phyloP scores from a whole-genome alignment of 2,329 filamentous ascomycete genomes.

The Exophiala alcalophila region DNA sequence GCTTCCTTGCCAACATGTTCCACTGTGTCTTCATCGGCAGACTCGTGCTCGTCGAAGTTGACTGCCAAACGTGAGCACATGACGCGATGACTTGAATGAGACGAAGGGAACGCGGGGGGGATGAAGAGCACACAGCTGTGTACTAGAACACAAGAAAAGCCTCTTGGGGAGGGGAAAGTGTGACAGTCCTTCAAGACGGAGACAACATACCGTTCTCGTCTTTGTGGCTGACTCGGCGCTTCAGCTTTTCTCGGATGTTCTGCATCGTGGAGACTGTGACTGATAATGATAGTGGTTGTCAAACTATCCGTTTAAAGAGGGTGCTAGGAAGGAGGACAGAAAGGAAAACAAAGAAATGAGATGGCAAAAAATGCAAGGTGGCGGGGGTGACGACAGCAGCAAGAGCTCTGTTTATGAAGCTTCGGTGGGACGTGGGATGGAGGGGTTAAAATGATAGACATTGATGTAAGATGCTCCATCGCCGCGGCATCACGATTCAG shows the following conservation, averaged over 20 bases:
- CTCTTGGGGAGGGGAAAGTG: neutral
- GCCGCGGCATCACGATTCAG: too few species aligned
- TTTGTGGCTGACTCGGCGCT: constrained; percentile 30
- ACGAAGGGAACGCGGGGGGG: neutral
- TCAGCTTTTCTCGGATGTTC: constrained; percentile 28
- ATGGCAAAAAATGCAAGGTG: too few species aligned
- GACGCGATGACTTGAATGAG: neutral
- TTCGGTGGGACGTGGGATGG: too few species aligned
- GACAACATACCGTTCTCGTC: constrained; percentile 25
- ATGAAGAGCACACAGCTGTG: neutral
- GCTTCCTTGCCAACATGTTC: constrained; percentile 27
- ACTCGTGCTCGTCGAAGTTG: constrained; percentile 29
- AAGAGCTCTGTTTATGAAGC: too few species aligned
- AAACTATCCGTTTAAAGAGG: too few species aligned
- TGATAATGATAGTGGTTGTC: neutral
- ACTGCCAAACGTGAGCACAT: constrained; percentile 7
- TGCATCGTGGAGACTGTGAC: constrained; percentile 13
- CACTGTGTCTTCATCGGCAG: constrained; percentile 28
- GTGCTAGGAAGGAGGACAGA: too few species aligned
- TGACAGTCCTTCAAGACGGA: neutral
- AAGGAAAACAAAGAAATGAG: too few species aligned
- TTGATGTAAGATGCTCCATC: too few species aligned
- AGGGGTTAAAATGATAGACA: too few species aligned
- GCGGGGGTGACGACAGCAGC: too few species aligned
- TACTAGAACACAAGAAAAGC: neutral